Evolutionary conservation across 2,329 filamentous ascomycete genomes (phyloP), one percentile per base, ranked within the genome.

Genomic region (Aspergillus ruber): DNA sequence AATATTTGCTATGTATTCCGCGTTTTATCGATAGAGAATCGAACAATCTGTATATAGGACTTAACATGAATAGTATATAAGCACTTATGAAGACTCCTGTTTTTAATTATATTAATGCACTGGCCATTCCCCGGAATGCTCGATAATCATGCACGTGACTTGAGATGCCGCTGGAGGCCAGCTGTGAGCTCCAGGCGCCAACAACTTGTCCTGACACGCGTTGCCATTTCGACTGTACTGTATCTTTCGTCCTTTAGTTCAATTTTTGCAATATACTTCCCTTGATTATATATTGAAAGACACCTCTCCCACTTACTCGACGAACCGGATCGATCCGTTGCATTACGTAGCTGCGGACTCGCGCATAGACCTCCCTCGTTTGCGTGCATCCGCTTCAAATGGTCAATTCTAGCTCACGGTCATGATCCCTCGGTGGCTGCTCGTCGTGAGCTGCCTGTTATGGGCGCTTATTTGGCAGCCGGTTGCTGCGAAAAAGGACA

Each of bases 391-490:
- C 46, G 33, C 48, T 55, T 59, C 63, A 59, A 59, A 66, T 66
- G 64, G 59, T 57, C 47, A 36, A 55, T 45, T 46, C 8, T 39
- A 36, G 52, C 52, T 52, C 40, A 36, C 58, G 47, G 60, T 54
- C 62, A 72, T 72, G 69, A 69, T 67, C 49, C 50, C 61, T 50
- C 55, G 65, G 65, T 68, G 67, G 64, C 66, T 77, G 60, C 64
- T 78, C 63, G 67, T 75, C 58, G 66, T 69, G 55, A 59, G 62
- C 62, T 67, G 74, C 65, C 67, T 83, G 63, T 66, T 82, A 63
- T 71, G 81, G 66, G 77, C 75, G 55, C 58, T 72, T 54, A 73
- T 56, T n/a, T 56, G 55, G 47, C 67, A 60, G 58, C 65, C 56
- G 50, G 45, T 49, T 44, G 55, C 55, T 48, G 71, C 82, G 47